Percentiles rank a stretch among this genome's conserved stretches.
These are phyloP conservation scores for Nothophytophthora sp. DNA, from an alignment of 352 stramenopile genomes.

Conservation along the genomic window DNA sequence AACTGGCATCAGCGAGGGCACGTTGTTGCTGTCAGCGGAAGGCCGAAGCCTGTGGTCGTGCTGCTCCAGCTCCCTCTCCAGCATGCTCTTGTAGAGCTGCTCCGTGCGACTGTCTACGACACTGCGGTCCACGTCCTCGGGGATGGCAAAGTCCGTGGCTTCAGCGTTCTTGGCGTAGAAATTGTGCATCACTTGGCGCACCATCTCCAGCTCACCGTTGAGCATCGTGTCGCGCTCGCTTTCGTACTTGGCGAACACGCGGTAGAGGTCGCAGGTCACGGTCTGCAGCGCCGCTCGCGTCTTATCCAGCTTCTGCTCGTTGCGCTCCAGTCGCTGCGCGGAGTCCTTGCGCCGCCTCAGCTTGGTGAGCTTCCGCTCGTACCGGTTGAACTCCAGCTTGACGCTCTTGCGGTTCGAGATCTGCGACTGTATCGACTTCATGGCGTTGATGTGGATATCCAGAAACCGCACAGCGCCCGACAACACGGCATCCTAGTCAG, in stretches of 20 bases:
- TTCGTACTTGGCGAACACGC: conserved; percentile 79
- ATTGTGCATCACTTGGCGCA: conserved; percentile 77
- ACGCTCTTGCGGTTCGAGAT: conserved; percentile 65
- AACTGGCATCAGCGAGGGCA: not conserved
- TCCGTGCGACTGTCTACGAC: conserved; percentile 50
- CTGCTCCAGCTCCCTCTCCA: conserved; percentile 47
- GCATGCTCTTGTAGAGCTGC: conserved; percentile 64
- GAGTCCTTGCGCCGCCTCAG: conserved; percentile 27
- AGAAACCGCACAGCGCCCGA: conserved; percentile 62
- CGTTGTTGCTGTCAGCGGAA: conserved; percentile 4
- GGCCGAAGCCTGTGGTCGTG: conserved; percentile 30
- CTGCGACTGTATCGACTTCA: conserved; percentile 73
- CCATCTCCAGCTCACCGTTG: conserved; percentile 76
- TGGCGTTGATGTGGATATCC: conserved; percentile 77
- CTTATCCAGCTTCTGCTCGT: conserved; percentile 53
- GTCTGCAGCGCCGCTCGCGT: conserved; percentile 46
- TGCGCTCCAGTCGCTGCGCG: conserved; percentile 46
- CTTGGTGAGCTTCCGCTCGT: conserved; percentile 51
- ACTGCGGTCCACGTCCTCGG: conserved; percentile 51
- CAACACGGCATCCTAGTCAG: conserved; percentile 72
- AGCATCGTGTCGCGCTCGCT: conserved; percentile 76
- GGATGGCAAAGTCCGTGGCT: conserved; percentile 66
- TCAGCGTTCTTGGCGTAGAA: conserved; percentile 79
- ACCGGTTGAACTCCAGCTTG: conserved; percentile 77
- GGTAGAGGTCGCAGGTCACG: conserved; percentile 68